phyloP scores from a whole-genome alignment of 192 early-diverging fungal genomes.

The Backusella psychrophila region DNA sequence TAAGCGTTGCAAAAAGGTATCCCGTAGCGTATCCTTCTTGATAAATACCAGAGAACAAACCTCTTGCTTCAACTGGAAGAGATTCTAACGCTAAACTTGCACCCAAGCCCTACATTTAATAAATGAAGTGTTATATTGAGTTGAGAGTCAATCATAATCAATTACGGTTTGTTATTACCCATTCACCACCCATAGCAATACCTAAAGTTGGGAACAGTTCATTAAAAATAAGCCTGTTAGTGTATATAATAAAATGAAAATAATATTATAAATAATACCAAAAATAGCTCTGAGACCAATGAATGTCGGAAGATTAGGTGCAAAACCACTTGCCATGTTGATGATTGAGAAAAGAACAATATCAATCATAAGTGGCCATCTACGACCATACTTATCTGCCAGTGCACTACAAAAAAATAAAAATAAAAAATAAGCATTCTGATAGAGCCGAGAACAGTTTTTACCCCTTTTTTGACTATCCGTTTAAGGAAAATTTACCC shows the following conservation, averaged over 20 bases:
- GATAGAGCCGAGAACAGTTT: not conserved
- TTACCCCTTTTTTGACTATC: not conserved
- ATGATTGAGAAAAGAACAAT: constrained; percentile 59
- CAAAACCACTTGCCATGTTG: constrained; percentile 65
- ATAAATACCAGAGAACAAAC: constrained; percentile 74
- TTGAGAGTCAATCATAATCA: constrained; percentile 18
- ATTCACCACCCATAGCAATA: constrained; percentile 59
- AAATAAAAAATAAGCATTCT: not conserved
- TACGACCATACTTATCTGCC: constrained; percentile 69
- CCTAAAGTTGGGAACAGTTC: not conserved
- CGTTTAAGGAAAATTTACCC: constrained; percentile 25
- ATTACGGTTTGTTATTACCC: constrained; percentile 11
- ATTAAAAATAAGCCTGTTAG: not conserved
- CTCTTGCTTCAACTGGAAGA: constrained; percentile 63
- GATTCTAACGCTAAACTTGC: constrained; percentile 72
- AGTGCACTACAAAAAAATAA: constrained; percentile 34
- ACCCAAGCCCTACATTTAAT: constrained; percentile 59
- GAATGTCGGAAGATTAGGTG: constrained; percentile 58
- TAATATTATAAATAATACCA: constrained; percentile 30
- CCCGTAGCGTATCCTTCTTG: constrained; percentile 69
- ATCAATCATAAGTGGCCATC: constrained; percentile 66
- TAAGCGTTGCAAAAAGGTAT: constrained; percentile 59
- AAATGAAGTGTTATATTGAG: not conserved
- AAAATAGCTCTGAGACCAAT: constrained; percentile 57
- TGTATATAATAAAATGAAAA: not conserved